Evolutionary conservation across 257 asterid species (phyloP), one percentile per base, ranked within the genome.

Genomic region (Cynanchum wilfordii): DNA sequence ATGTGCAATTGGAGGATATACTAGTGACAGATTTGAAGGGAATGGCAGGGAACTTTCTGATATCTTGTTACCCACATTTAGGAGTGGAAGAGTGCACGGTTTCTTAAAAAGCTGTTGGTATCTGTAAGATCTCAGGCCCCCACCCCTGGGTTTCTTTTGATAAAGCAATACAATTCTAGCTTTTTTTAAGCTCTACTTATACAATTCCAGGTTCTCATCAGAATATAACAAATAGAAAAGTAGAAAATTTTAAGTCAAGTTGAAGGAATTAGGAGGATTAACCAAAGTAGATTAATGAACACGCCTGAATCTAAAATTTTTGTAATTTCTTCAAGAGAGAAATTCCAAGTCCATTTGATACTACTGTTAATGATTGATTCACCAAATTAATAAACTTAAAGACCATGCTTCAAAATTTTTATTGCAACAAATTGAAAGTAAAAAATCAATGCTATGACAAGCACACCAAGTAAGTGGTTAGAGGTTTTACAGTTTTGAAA

Each of bases 231-330:
- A 64, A 17, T 40, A 5, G 15, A 0, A 20, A 19, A 3, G 19
- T 25, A 20, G 33, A 36, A 40, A 33, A 20, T 16, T 29, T 8
- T 2, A 44, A 65, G 25, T 11, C 20, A 5, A 22, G 30, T 36
- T 12, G 52, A 66, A 40, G 51, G 15, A 49, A 49, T 49, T 49
- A 17, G 13, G 56, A 50, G 56, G 56, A 66, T 44, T 40, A 22
- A 11, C 7, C 42, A 36, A 36, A 12, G 24, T 5, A 22, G 66
- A 38, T 16, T 50, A 10, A 62, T 24, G 13, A 45, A 27, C 10
- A 10, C 40, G 45, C 69, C 76, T 59, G 60, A 44, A 59, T 59
- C 50, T 7, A 72, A 33, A 45, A 45, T 33, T 22, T 42, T 47
- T 20, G 49, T 2, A 13, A 19, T 52, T 52, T 19, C 58, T 19